Conservation (phyloP, 768 basidiomycete genomes). For the Termitomyces sp. region DNA sequence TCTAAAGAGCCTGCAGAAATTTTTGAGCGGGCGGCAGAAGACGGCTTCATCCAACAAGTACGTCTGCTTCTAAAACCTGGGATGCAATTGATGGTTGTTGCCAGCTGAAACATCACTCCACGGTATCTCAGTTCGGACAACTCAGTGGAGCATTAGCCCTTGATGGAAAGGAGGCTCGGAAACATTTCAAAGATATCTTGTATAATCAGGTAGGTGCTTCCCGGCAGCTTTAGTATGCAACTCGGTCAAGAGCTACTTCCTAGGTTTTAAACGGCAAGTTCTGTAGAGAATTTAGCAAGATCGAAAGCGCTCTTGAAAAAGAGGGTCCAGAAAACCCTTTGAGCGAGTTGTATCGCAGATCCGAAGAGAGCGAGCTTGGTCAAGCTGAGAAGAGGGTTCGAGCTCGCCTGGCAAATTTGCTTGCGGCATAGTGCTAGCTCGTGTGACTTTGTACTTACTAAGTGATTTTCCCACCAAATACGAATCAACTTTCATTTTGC, state of each 20-base stretch:
- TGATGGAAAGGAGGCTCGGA: constrained; percentile 41
- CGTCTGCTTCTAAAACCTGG: constrained; percentile 4
- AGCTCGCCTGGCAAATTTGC: constrained; percentile 36
- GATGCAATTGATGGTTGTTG: background rate
- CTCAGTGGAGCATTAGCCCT: constrained; percentile 51
- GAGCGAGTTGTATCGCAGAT: constrained; percentile 43
- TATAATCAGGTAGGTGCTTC: constrained; percentile 40
- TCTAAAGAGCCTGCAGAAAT: constrained; percentile 67
- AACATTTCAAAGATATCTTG: constrained; percentile 54
- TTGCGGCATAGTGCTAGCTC: constrained; percentile 14
- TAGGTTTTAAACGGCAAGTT: constrained; percentile 59
- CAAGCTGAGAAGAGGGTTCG: constrained; percentile 58
- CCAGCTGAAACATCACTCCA: constrained; percentile 56
- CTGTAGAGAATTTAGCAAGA: constrained; percentile 44
- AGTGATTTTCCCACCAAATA: constrained; percentile 7
- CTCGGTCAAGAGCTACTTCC: background rate
- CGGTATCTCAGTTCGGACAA: constrained; percentile 58
- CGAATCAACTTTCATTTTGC: constrained; percentile 11
- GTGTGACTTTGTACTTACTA: constrained; percentile 9
- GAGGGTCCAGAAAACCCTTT: constrained; percentile 50
- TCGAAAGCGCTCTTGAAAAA: constrained; percentile 52
- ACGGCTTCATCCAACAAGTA: constrained; percentile 56
- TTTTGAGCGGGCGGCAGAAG: constrained; percentile 62
- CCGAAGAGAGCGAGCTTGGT: constrained; percentile 46
- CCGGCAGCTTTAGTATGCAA: background rate